Evolutionary conservation across 352 stramenopile species (phyloP).

Genomic region (Sclerospora graminicola): DNA sequence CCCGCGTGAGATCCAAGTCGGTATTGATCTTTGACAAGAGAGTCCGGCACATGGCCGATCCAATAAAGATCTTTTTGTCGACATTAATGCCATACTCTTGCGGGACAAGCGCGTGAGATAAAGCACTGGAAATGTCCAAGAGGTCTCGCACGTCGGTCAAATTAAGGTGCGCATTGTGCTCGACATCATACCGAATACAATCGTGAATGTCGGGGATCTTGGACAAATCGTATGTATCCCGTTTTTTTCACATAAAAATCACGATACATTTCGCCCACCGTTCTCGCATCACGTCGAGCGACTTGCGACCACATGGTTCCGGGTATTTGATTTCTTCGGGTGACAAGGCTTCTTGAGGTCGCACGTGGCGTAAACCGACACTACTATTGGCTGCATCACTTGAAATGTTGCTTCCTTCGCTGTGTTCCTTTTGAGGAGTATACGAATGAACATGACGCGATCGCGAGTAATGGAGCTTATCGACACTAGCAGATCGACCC

Average conservation of each 20-base stretch:
- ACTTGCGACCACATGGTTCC: conserved; percentile 75
- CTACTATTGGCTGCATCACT: conserved; percentile 26
- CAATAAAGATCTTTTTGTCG: conserved; percentile 82
- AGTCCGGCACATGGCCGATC: conserved; percentile 79
- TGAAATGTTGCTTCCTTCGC: conserved; percentile 23
- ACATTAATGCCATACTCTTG: conserved; percentile 86
- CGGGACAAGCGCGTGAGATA: conserved; percentile 84
- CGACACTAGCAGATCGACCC: conserved; percentile 62
- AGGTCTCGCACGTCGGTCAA: conserved; percentile 90
- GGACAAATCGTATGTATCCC: conserved; percentile 90
- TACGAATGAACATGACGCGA: conserved; percentile 58
- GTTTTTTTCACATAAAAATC: conserved; percentile 94
- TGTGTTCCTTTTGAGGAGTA: conserved; percentile 27
- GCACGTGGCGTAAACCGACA: conserved; percentile 17
- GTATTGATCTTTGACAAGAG: conserved; percentile 85
- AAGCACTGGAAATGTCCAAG: conserved; percentile 89
- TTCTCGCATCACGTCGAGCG: conserved; percentile 81
- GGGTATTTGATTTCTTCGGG: conserved; percentile 61
- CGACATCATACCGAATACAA: conserved; percentile 95
- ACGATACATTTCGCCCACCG: conserved; percentile 89
- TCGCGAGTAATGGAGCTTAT: conserved; percentile 30
- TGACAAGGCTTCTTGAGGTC: conserved; percentile 19
- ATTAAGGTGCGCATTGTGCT: conserved; percentile 96
- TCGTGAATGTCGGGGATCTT: conserved; percentile 99
- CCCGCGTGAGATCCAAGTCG: conserved; percentile 73